phyloP scores from a whole-genome alignment of 331 rosid species.

The Phaseolus coccineus region DNA sequence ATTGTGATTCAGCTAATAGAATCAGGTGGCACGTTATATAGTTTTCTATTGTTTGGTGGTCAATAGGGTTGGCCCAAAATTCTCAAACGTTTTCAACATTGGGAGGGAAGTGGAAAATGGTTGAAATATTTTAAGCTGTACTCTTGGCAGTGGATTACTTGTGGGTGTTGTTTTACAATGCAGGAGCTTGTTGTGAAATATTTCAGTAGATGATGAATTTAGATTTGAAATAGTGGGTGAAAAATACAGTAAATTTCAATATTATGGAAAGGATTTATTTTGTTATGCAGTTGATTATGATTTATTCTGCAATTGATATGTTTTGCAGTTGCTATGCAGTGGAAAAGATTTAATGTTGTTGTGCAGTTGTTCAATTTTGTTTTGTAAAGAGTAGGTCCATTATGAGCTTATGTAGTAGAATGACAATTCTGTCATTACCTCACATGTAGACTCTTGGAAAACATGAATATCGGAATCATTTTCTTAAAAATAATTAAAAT shows the following conservation, averaged over 20 bases:
- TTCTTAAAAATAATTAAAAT: too few species aligned
- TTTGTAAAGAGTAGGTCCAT: not conserved
- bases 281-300: not conserved
- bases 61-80: not conserved
- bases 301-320: not conserved
- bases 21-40: not conserved
- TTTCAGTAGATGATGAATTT: not conserved
- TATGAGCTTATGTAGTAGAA: not conserved
- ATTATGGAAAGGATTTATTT: not conserved
- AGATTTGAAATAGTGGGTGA: not conserved
- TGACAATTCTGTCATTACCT: too few species aligned
- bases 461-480: too few species aligned
- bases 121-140: too few species aligned
- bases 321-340: not conserved
- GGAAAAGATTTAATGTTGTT: not conserved
- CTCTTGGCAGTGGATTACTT: not conserved
- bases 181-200: not conserved
- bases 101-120: not conserved
- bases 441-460: too few species aligned
- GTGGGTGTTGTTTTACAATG: not conserved
- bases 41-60: not conserved
- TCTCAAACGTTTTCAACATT: not conserved
- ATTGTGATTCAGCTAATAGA: not conserved
- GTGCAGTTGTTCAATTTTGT: not conserved
- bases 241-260: not conserved